Base-by-base conservation (phyloP, 129 eudicot species). In the Flaveria robusta region DNA sequence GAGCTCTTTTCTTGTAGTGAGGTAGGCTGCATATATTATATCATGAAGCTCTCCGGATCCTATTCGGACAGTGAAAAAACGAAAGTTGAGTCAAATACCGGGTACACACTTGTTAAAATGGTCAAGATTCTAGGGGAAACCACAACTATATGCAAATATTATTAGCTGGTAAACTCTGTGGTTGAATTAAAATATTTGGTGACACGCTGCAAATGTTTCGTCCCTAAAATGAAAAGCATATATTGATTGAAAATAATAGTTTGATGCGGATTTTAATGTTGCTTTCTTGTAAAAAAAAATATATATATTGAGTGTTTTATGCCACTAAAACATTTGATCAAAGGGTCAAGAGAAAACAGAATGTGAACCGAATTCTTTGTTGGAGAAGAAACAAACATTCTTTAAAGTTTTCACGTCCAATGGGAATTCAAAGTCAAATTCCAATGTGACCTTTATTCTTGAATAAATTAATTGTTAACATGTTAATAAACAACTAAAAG, bases 361-460 rank as follows among this genome's bases (percentile, higher is more conserved):
- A 34, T 34, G 39, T 34, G 39, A 34, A 34, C 39, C 39, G 66
- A 75, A 76, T 24, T 76, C 24, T 41, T 41, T 54, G 39, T 37
- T 19, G 16, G 11, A 34, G 39, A 65, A 50, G 41, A 67, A 68
- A 52, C 20, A 26, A 68, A 52, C 37, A 26, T 74, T 45, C 4
- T 51, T 66, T 13, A 50, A 24, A 7, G 15, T 16, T 26, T 27
- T 62, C 71, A 69, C 60, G 58, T 66, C 67, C 74, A 50, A 76
- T 51, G 41, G 24, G 8, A 68, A 27, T 77, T 68, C 52, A 18
- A 68, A 56, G 67, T 22, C 55, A 66, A 69, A 14, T 68, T 56
- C 34, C 34, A 49, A 26, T 16, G 18, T 15, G 27, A 76, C 39
- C 52, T 50, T 52, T 76, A 77, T 56, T 69, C 76, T 29, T 54